Conservation (phyloP, 495 filamentous ascomycete genomes). For the Clohesyomyces aquaticus region DNA sequence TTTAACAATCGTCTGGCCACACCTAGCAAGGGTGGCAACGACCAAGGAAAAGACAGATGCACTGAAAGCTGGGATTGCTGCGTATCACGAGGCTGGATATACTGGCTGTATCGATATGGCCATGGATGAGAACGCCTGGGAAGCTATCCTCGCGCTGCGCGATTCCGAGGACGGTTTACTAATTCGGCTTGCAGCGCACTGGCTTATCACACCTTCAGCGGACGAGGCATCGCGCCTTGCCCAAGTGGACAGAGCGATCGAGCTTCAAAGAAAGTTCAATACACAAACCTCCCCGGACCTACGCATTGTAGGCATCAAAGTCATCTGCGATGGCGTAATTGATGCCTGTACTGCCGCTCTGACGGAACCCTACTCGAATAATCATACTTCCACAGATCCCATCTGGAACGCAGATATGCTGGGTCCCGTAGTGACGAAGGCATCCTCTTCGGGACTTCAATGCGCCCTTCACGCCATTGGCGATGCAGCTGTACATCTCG, state of each 20-base stretch:
- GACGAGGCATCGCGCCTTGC: constrained; percentile 51
- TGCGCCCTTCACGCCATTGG: constrained; percentile 70
- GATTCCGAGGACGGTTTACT: constrained; percentile 44
- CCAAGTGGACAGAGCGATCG: constrained; percentile 64
- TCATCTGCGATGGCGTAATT: constrained; percentile 70
- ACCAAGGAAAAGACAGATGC: constrained; percentile 59
- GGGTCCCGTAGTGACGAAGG: constrained; percentile 58
- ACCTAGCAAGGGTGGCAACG: constrained; percentile 56
- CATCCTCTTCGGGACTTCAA: constrained; percentile 60
- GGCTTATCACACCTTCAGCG: constrained; percentile 59
- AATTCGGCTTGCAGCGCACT: constrained; percentile 66
- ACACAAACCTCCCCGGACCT: constrained; percentile 56
- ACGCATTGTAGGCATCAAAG: constrained; percentile 66
- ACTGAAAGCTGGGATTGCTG: constrained; percentile 53
- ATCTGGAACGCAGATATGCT: constrained; percentile 61
- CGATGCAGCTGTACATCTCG: constrained; percentile 59
- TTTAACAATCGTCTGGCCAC: constrained; percentile 62
- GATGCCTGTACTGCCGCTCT: constrained; percentile 69
- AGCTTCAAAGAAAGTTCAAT: constrained; percentile 55
- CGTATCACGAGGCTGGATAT: constrained; percentile 61
- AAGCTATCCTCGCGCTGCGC: constrained; percentile 51
- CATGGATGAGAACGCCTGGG: constrained; percentile 68
- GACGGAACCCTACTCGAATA: constrained; percentile 61
- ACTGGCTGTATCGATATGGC: constrained; percentile 71
- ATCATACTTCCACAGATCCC: constrained; percentile 53